phyloP scores from a whole-genome alignment of 352 stramenopile genomes.

The Pythium aphanidermatum region DNA sequence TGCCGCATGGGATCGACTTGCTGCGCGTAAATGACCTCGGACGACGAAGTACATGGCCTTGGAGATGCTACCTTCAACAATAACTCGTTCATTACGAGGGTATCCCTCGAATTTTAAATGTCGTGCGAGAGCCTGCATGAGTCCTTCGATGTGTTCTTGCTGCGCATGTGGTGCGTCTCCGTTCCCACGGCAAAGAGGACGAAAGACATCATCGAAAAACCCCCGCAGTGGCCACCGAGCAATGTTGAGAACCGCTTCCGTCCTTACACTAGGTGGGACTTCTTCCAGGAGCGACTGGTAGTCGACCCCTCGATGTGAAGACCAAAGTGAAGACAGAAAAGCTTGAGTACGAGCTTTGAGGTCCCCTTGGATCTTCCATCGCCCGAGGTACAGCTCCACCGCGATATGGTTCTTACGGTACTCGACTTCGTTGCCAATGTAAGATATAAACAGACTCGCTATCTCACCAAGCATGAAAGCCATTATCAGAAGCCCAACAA shows the following conservation, averaged over 20 bases:
- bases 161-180: slow-evolving; percentile 15
- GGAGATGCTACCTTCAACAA: slow-evolving; percentile 59
- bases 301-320: slow-evolving; percentile 50
- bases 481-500: slow-evolving; percentile 50
- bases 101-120: slow-evolving; percentile 57
- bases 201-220: slow-evolving; percentile 40
- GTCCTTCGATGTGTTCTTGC: slow-evolving; percentile 15
- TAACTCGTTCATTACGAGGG: slow-evolving; percentile 42
- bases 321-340: slow-evolving; percentile 61
- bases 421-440: slow-evolving; percentile 62
- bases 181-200: slow-evolving; percentile 20
- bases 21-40: slow-evolving; percentile 31
- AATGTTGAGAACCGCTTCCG: slow-evolving; percentile 44
- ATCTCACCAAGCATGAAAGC: slow-evolving; percentile 73
- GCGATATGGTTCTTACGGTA: slow-evolving; percentile 70
- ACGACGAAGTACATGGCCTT: slow-evolving; percentile 74
- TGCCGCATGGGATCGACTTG: slow-evolving; percentile 22
- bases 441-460: slow-evolving; percentile 63
- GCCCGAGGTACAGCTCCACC: slow-evolving; percentile 46
- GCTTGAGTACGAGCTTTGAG: slow-evolving; percentile 38
- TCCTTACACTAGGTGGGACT: slow-evolving; percentile 39
- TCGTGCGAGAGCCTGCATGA: slow-evolving; percentile 36
- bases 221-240: slow-evolving; percentile 27
- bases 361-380: slow-evolving; percentile 39
- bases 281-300: slow-evolving; percentile 52